These are phyloP conservation scores for Xylariales sp. DNA, from an alignment of 2,329 filamentous ascomycete species.

Conservation along the genomic window DNA sequence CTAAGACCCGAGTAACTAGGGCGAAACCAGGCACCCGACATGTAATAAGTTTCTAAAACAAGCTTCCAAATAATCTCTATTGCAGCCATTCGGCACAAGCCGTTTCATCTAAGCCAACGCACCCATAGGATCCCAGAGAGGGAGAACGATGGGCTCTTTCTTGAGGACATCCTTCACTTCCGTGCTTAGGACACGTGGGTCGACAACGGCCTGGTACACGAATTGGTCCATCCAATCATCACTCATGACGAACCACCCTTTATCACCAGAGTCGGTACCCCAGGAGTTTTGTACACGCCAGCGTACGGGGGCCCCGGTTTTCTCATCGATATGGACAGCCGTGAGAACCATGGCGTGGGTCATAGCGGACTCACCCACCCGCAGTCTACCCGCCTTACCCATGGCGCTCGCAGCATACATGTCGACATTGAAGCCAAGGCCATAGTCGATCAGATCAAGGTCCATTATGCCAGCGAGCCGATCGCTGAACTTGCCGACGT, in stretches of 20 bases:
- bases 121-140: constrained; percentile 85
- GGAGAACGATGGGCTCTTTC: constrained; percentile 76
- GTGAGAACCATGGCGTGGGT: constrained; percentile 94
- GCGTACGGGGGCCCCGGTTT: constrained; percentile 71
- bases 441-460: constrained; percentile 78
- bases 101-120: constrained; percentile 67
- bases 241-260: constrained; percentile 91
- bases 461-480: constrained; percentile 80
- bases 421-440: constrained; percentile 82
- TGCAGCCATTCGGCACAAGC: background rate
- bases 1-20: background rate
- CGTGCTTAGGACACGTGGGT: constrained; percentile 73
- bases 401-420: constrained; percentile 68
- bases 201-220: constrained; percentile 87
- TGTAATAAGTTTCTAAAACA: background rate
- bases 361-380: constrained; percentile 82
- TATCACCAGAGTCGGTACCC: constrained; percentile 75
- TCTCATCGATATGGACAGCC: constrained; percentile 79
- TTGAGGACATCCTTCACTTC: constrained; percentile 77
- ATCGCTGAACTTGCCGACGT: constrained; percentile 87
- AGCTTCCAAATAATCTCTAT: background rate
- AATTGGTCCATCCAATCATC: constrained; percentile 85
- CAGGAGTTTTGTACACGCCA: constrained; percentile 93
- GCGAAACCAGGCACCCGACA: background rate
- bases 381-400: constrained; percentile 79